Evolutionary conservation across 495 filamentous ascomycete species (phyloP).

Genomic region (Neurospora sp.): DNA sequence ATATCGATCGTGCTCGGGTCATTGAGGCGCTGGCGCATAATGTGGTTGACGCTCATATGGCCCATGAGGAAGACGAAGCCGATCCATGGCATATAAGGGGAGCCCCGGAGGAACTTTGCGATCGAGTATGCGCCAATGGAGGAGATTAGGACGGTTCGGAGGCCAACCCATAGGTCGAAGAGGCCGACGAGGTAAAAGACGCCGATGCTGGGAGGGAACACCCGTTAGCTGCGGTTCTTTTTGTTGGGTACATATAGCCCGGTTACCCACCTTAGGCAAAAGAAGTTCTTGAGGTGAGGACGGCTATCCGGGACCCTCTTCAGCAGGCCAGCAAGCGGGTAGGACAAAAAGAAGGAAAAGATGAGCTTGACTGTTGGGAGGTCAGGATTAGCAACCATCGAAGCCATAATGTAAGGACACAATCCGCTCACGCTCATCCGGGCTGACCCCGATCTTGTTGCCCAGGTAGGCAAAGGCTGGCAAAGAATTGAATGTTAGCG

Average conservation of each 20-base stretch:
- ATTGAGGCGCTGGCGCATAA: constrained; percentile 63
- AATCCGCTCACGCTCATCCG: constrained; percentile 64
- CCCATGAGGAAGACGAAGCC: constrained; percentile 91
- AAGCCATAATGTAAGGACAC: background rate
- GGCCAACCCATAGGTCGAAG: constrained; percentile 88
- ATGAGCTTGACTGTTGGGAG: constrained; percentile 73
- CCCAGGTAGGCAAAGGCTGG: constrained; percentile 65
- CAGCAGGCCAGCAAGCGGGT: constrained; percentile 78
- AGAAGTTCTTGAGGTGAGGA: constrained; percentile 82
- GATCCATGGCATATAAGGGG: constrained; percentile 98
- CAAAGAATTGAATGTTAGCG: constrained; percentile 23
- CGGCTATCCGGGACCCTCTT: constrained; percentile 83
- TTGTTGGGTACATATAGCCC: background rate
- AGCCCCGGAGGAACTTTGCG: constrained; percentile 64
- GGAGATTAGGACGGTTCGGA: constrained; percentile 69
- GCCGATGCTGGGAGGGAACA: constrained; percentile 41
- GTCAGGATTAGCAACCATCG: constrained; percentile 8
- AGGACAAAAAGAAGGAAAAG: constrained; percentile 82
- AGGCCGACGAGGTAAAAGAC: constrained; percentile 88
- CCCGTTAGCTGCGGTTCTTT: constrained; percentile 1
- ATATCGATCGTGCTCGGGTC: constrained; percentile 66
- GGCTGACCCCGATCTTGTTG: constrained; percentile 58
- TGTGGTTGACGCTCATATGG: constrained; percentile 86
- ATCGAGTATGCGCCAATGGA: constrained; percentile 74
- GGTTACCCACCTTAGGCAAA: constrained; percentile 59